Percentiles rank a stretch among this genome's conserved stretches.
These are phyloP conservation scores for Lasiodiplodia citricola DNA, from an alignment of 2,329 filamentous ascomycete genomes.

Conservation along the genomic window DNA sequence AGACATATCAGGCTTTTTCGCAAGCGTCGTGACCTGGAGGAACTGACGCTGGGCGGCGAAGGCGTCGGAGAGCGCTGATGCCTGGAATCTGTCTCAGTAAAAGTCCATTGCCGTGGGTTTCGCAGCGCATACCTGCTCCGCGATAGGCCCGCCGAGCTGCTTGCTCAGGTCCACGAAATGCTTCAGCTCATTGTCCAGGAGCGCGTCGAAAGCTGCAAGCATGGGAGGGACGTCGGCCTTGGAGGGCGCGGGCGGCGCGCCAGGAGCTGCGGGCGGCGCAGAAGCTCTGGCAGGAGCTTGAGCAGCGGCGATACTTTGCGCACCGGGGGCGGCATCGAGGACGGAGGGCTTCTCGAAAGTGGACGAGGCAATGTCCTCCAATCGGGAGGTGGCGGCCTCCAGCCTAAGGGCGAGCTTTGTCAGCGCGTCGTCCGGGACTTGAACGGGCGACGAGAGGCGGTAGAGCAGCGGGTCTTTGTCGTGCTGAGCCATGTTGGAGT, in stretches of 20 bases:
- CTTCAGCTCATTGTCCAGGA: slow-evolving; percentile 75
- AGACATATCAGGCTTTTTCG: slow-evolving; percentile 85
- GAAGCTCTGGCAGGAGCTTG: slow-evolving; percentile 26
- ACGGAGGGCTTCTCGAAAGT: slow-evolving; percentile 60
- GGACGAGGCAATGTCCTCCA: slow-evolving; percentile 93
- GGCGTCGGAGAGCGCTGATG: slow-evolving; percentile 63
- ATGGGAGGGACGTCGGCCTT: slow-evolving; percentile 53
- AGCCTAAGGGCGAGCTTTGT: slow-evolving; percentile 68
- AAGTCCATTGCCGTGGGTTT: neutral
- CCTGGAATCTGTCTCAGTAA: slow-evolving; percentile 42
- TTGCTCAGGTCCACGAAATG: slow-evolving; percentile 80
- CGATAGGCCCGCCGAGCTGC: slow-evolving; percentile 76
- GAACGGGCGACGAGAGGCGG: slow-evolving; percentile 30
- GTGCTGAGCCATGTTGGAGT: slow-evolving; percentile 29
- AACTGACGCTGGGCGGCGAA: slow-evolving; percentile 89
- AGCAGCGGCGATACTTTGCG: slow-evolving; percentile 39
- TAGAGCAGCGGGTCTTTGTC: slow-evolving; percentile 30
- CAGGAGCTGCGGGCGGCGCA: slow-evolving; percentile 35
- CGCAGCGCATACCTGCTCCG: slow-evolving; percentile 70
- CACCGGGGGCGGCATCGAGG: slow-evolving; percentile 44
- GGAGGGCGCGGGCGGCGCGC: slow-evolving; percentile 36
- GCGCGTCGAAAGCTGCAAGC: slow-evolving; percentile 85
- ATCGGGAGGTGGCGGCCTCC: slow-evolving; percentile 92
- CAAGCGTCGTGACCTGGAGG: slow-evolving; percentile 84
- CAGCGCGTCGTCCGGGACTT: slow-evolving; percentile 50